Percentiles rank a stretch among this genome's conserved stretches.
These are phyloP conservation scores for Colletotrichum echinochloae DNA, from an alignment of 2,329 filamentous ascomycete species.

Conservation along the genomic window DNA sequence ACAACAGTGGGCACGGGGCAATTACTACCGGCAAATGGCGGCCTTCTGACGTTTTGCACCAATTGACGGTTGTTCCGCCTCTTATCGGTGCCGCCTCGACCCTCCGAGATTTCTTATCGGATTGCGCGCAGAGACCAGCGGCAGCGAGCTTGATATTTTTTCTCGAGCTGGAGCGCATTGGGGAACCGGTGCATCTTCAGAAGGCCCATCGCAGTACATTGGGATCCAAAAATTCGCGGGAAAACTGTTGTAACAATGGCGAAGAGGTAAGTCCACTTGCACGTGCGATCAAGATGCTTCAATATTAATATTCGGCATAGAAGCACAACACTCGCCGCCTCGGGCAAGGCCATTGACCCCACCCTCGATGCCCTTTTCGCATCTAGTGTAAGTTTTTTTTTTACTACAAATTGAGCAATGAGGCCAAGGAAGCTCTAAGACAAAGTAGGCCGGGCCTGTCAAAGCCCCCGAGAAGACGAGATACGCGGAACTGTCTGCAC, in stretches of 20 bases:
- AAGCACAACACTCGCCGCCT: slow-evolving; percentile 52
- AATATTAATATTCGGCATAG: neutral
- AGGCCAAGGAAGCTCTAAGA: slow-evolving; percentile 39
- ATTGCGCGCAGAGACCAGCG: slow-evolving; percentile 13
- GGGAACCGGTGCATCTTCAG: slow-evolving; percentile 31
- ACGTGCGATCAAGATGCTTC: no score
- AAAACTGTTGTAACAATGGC: slow-evolving; percentile 39
- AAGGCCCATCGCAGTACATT: slow-evolving; percentile 26
- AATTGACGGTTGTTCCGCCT: slow-evolving; percentile 37
- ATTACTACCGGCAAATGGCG: slow-evolving; percentile 39
- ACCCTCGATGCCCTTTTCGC: slow-evolving; percentile 77
- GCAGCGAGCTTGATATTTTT: slow-evolving; percentile 35
- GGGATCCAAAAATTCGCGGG: neutral
- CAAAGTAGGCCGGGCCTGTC: slow-evolving; percentile 63
- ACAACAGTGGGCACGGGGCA: slow-evolving; percentile 39
- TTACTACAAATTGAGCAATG: neutral
- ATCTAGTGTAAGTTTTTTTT: slow-evolving; percentile 71
- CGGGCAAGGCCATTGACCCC: slow-evolving; percentile 73
- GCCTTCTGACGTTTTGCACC: slow-evolving; percentile 35
- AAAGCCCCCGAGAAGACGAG: slow-evolving; percentile 58
- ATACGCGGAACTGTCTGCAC: slow-evolving; percentile 54
- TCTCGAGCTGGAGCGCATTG: slow-evolving; percentile 18
- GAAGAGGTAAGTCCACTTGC: slow-evolving; percentile 38
- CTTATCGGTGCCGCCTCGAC: slow-evolving; percentile 19
- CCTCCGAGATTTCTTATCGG: slow-evolving; percentile 8